These are phyloP conservation scores for Dujonia santamariae DNA, from an alignment of 1,139 yeast genomes.

Conservation along the genomic window DNA sequence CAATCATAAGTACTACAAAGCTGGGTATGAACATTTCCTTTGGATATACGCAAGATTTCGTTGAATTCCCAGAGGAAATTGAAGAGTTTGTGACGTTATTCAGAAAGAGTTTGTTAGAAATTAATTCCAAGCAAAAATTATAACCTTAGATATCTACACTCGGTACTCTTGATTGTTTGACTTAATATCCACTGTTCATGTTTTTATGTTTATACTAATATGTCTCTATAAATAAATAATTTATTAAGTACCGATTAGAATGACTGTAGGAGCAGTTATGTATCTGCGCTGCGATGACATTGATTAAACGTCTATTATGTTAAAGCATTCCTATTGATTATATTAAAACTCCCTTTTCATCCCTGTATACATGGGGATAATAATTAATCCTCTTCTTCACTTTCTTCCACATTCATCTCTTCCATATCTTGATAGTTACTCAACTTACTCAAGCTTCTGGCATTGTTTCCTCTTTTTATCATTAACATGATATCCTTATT, in stretches of 20 bases:
- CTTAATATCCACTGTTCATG: too few species aligned
- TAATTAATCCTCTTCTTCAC: neutral
- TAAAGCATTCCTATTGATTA: neutral
- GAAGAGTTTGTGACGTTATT: conserved; percentile 3
- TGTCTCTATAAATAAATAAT: too few species aligned
- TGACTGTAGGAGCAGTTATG: too few species aligned
- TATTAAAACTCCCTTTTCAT: neutral
- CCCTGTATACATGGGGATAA: neutral
- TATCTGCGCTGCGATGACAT: too few species aligned
- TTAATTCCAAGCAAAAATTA: neutral
- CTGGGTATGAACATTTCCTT: conserved; percentile 23
- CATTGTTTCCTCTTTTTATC: neutral
- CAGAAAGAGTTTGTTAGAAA: conserved; percentile 1
- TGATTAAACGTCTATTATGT: neutral
- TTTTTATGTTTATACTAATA: too few species aligned
- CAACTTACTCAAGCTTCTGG: neutral
- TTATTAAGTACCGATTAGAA: too few species aligned
- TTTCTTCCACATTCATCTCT: neutral
- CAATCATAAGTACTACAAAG: conserved; percentile 17
- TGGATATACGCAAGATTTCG: conserved; percentile 16
- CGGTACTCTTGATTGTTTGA: too few species aligned
- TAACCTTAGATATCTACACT: too few species aligned
- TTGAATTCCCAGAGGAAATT: conserved; percentile 5
- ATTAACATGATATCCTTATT: conserved; percentile 33
- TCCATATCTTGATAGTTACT: neutral